These are phyloP conservation scores for Nitzschia putrida DNA, from an alignment of 108 stramenopile genomes.

Conservation along the genomic window DNA sequence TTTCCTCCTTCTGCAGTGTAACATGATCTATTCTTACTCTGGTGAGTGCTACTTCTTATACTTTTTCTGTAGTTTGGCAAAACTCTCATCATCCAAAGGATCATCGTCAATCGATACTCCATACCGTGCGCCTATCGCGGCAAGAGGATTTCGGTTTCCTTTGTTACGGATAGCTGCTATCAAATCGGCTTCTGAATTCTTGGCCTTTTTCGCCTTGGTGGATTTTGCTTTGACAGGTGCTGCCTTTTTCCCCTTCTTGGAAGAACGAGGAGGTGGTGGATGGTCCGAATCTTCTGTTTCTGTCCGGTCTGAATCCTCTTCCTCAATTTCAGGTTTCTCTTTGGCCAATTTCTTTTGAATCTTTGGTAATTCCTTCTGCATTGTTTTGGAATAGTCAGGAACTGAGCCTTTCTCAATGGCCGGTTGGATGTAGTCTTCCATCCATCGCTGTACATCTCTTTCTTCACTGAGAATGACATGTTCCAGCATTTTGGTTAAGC, in stretches of 20 bases:
- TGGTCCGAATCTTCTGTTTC: conserved; percentile 37
- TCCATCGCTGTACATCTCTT: conserved; percentile 69
- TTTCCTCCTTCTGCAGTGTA: not conserved
- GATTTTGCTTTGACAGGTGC: conserved; percentile 39
- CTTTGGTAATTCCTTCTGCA: conserved; percentile 51
- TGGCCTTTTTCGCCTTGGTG: conserved; percentile 30
- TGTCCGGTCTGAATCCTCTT: conserved; percentile 28
- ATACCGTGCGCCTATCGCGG: conserved; percentile 65
- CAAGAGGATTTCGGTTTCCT: conserved; percentile 55
- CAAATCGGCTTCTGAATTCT: conserved; percentile 45
- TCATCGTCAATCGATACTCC: conserved; percentile 52
- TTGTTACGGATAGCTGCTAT: conserved; percentile 66
- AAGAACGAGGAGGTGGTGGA: not conserved
- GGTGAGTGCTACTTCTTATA: conserved; percentile 42
- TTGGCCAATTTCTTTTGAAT: conserved; percentile 40
- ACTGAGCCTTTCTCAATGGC: conserved; percentile 65
- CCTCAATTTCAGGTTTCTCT: conserved; percentile 20
- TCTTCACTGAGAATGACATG: conserved; percentile 77
- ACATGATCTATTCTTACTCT: not conserved
- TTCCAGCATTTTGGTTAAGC: conserved; percentile 73
- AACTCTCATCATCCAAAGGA: conserved; percentile 70
- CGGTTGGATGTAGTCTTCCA: conserved; percentile 79
- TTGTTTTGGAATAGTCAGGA: conserved; percentile 38
- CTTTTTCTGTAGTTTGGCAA: conserved; percentile 64
- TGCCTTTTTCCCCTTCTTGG: conserved; percentile 27